phyloP scores from a whole-genome alignment of 2,329 filamentous ascomycete species.

The Colletotrichum lentis region DNA sequence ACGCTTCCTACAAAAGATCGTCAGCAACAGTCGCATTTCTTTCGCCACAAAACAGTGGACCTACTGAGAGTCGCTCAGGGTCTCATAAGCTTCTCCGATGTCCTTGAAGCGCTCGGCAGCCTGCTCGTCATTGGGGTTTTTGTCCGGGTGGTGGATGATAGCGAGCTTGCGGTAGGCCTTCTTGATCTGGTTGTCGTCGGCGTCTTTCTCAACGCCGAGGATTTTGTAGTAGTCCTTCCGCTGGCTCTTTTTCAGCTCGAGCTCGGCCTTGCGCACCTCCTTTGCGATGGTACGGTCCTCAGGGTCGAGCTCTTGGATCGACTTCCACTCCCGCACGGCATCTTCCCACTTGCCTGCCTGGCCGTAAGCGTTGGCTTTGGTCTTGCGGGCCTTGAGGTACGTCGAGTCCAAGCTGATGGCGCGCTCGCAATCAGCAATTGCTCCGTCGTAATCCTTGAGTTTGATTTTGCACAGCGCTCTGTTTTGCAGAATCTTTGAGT shows the following conservation, averaged over 20 bases:
- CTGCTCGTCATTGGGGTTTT: slow-evolving; percentile 86
- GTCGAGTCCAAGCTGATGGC: slow-evolving; percentile 83
- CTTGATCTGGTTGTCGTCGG: slow-evolving; percentile 86
- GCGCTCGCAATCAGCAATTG: slow-evolving; percentile 85
- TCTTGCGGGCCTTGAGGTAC: slow-evolving; percentile 92
- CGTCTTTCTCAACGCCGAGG: slow-evolving; percentile 85
- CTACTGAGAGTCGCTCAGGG: slow-evolving; percentile 90
- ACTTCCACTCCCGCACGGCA: slow-evolving; percentile 87
- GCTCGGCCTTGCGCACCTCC: slow-evolving; percentile 88
- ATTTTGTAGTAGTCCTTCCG: slow-evolving; percentile 99
- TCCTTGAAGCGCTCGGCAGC: slow-evolving; percentile 97
- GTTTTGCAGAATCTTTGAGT: slow-evolving; percentile 95
- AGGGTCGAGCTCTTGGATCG: slow-evolving; percentile 82
- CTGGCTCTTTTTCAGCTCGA: slow-evolving; percentile 97
- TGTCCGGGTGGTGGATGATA: slow-evolving; percentile 94
- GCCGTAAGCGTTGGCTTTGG: slow-evolving; percentile 88
- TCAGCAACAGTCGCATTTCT: slow-evolving; percentile 46
- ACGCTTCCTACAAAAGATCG: slow-evolving; percentile 70
- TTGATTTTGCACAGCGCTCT: slow-evolving; percentile 84
- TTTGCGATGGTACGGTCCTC: slow-evolving; percentile 80
- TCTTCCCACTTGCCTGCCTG: slow-evolving; percentile 91
- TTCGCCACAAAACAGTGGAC: slow-evolving; percentile 47
- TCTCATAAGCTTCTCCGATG: slow-evolving; percentile 96
- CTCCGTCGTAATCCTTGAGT: slow-evolving; percentile 83
- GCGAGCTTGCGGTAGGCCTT: slow-evolving; percentile 96